A percentile compares a stretch with the other conserved stretches of the same genome.
phyloP scores from a whole-genome alignment of 805 yeast species.

The Kurtzmaniella fragi region DNA sequence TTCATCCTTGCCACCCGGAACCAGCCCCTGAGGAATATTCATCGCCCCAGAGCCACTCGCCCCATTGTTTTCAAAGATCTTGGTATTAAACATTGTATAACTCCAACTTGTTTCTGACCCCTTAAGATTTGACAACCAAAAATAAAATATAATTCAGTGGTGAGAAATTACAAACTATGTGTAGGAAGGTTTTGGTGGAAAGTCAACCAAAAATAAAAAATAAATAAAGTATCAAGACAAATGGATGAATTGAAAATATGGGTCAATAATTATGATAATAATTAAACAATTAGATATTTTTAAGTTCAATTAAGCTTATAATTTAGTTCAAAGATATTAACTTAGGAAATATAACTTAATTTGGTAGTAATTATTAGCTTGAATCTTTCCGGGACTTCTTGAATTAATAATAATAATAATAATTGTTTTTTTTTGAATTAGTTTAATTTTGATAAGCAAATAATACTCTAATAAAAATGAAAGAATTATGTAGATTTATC shows the following conservation, averaged over 20 bases:
- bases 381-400: too few relatives aligned
- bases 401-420: background rate
- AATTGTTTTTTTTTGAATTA: too few relatives aligned
- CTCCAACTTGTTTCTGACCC: background rate
- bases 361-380: too few relatives aligned
- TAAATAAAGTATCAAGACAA: too few relatives aligned
- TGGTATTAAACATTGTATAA: constrained; percentile 35
- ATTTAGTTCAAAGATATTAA: too few relatives aligned
- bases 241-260: too few relatives aligned
- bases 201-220: background rate
- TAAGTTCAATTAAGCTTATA: too few relatives aligned
- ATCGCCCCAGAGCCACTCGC: background rate
- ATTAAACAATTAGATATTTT: too few relatives aligned
- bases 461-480: background rate
- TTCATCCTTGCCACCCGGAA: constrained; percentile 14
- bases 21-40: constrained; percentile 7
- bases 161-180: background rate
- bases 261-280: background rate
- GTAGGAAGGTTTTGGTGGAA: constrained; percentile 5
- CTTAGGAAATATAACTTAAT: too few relatives aligned
- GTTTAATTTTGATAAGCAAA: background rate
- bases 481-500: too few relatives aligned
- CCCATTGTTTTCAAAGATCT: constrained; percentile 30
- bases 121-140: background rate
- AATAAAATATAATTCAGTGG: too few relatives aligned